Evolutionary conservation across 2,329 filamentous ascomycete genomes (phyloP).

Genomic region (Diaporthe batatas): DNA sequence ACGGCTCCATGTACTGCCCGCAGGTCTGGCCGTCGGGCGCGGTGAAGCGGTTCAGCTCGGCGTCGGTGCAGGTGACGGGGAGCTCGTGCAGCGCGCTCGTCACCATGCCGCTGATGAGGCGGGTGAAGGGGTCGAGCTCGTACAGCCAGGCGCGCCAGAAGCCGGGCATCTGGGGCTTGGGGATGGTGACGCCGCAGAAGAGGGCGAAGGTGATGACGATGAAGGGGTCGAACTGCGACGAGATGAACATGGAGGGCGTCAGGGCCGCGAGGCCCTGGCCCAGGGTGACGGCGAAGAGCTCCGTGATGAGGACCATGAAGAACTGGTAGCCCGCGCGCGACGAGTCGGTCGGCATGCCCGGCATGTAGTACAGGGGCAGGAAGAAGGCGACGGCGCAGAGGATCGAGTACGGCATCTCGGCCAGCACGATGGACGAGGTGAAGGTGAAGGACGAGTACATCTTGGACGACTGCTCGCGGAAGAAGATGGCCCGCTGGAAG

Average conservation of each 20-base stretch:
- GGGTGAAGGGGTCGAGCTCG: constrained; percentile 85
- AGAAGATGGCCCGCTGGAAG: constrained; percentile 83
- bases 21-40: constrained; percentile 77
- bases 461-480: constrained; percentile 87
- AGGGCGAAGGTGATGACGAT: constrained; percentile 85
- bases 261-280: constrained; percentile 82
- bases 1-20: constrained; percentile 80
- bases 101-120: constrained; percentile 84
- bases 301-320: constrained; percentile 85
- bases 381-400: constrained; percentile 86
- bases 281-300: constrained; percentile 86
- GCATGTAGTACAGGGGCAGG: constrained; percentile 86
- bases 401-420: constrained; percentile 87
- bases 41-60: constrained; percentile 77
- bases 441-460: constrained; percentile 89
- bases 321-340: constrained; percentile 87
- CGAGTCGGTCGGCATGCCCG: constrained; percentile 74
- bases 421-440: constrained; percentile 80
- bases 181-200: constrained; percentile 90
- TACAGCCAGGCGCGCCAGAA: constrained; percentile 88
- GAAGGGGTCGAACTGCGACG: constrained; percentile 84
- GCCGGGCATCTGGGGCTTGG: constrained; percentile 79
- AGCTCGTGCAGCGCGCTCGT: constrained; percentile 80
- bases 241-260: constrained; percentile 83
- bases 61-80: constrained; percentile 69